Evolutionary conservation across 768 basidiomycete genomes (phyloP), one percentile per base, ranked within the genome.

Genomic region (Brasilioporus rufonigricans): DNA sequence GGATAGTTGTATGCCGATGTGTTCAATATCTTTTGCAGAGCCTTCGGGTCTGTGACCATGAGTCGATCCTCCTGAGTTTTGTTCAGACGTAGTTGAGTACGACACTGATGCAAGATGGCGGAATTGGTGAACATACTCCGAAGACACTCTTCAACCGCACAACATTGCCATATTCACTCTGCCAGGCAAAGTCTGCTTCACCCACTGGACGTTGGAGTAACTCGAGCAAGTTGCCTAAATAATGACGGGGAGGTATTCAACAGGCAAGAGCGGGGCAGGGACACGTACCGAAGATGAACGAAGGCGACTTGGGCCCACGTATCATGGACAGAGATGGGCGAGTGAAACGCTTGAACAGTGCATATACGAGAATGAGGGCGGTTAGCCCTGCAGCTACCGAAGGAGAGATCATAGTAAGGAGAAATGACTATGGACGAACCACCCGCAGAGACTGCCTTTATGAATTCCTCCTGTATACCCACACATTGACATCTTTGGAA

Each of bases 41-140:
- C 80, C 61, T 78, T 78, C 3, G 77, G 74, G 59, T 80, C 79
- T 11, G 77, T 64, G 4, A 80, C 55, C 36, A 80, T 58, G 2
- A 81, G 73, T 21, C 72, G 69, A 52, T 80, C 73, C 56, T 77
- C 74, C 80, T 79, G 52, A 14, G 4, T 2, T 21, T 47, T 4
- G 7, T 38, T 44, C 24, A 26, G 18, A 5, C 13, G 26, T 10
- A 11, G 13, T 14, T 1, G 12, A 13, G 11, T n/a, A 18, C 21
- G 9, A n/a, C n/a, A n/a, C n/a, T n/a, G n/a, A n/a, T n/a, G n/a
- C n/a, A n/a, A n/a, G n/a, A n/a, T n/a, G n/a, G n/a, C n/a, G 1
- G 21, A 16, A 23, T 11, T 14, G n/a, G 13, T 1, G 36, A 5
- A 12, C 65, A 24, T 48, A 69, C 69, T 11, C 64, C 62, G 11